phyloP scores from a whole-genome alignment of 1,284 basidiomycete genomes.

The Sparassis latifolia region DNA sequence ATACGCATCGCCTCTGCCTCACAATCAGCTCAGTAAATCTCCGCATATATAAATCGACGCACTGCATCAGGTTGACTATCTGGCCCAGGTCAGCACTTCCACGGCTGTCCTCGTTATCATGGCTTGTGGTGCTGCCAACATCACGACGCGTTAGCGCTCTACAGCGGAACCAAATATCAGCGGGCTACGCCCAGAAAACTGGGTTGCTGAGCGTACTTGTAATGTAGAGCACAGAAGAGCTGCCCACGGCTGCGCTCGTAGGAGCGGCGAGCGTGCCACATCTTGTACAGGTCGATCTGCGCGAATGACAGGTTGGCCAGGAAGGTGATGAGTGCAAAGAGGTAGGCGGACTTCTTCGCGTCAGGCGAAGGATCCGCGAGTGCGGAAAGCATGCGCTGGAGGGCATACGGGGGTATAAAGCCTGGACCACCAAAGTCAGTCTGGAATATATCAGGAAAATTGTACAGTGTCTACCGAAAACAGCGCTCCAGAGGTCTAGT shows the following conservation, averaged over 20 bases:
- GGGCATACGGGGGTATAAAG: conserved; percentile 53
- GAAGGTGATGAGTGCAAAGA: conserved; percentile 64
- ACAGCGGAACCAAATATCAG: neutral
- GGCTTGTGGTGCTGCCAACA: conserved; percentile 45
- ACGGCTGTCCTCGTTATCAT: conserved; percentile 27
- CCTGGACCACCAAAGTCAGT: conserved; percentile 25
- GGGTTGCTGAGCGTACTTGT: conserved; percentile 31
- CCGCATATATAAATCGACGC: conserved; percentile 16
- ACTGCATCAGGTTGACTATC: conserved; percentile 72
- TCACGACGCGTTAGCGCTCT: conserved; percentile 53
- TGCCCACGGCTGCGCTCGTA: conserved; percentile 63
- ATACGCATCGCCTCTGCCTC: conserved; percentile 57
- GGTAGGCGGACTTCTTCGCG: conserved; percentile 52
- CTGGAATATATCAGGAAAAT: neutral
- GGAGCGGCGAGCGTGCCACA: conserved; percentile 59
- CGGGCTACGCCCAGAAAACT: neutral
- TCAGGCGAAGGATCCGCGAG: conserved; percentile 40
- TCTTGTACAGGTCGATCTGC: conserved; percentile 57
- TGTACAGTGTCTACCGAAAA: conserved; percentile 32
- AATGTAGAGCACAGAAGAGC: conserved; percentile 69
- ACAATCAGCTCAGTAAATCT: neutral
- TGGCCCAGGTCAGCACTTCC: conserved; percentile 60
- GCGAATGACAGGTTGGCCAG: conserved; percentile 64
- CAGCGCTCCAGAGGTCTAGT: conserved; percentile 55
- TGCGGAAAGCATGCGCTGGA: conserved; percentile 50